Base-by-base conservation (phyloP, 345 rosid species). In the Populus alba region DNA sequence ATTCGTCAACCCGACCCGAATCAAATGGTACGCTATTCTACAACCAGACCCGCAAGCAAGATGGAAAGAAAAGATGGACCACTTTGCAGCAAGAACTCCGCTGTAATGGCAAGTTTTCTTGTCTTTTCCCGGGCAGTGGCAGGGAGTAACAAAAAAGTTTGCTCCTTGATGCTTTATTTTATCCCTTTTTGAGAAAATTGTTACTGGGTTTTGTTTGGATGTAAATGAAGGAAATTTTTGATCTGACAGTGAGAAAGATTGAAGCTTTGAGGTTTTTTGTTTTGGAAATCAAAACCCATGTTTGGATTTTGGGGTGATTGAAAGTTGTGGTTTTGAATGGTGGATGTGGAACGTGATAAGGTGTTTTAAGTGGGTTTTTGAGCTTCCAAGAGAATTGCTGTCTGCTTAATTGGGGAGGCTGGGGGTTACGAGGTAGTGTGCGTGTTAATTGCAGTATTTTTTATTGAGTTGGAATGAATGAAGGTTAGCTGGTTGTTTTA, bases 61-160 rank as follows among this genome's bases (percentile, higher is more conserved):
- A 41, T 63, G 82, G 73, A 17, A 82, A n/a, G 77, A 27, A 71
- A 17, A 75, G 70, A 79, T 89, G 88, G 88, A 75, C 76, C 75
- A 79, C 81, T 76, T 76, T 88, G 80, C 88, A 75, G 41, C 90
- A 72, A 55, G 62, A 76, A 12, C 80, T 86, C 83, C 88, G 78
- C 78, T 86, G 90, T 84, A 83, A 87, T 6, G 89, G 86, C 78
- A 87, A 86, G 78, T 79, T 90, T 83, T 85, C 86, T 51, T 95
- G 98, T 84, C 92, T 88, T 49, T 90, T 92, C 91, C 87, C 97
- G 10, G 89, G 87, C 81, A 86, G 87, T 78, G 78, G 90, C 81
- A 86, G 85, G 43, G 87, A 94, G 97, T 91, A 86, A 55, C 8
- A 31, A 5, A 37, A 75, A n/a, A 23, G 33, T 53, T 67, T 68